Base-by-base conservation (phyloP, 2,329 filamentous ascomycete genomes). In the Penicillium frequentans region DNA sequence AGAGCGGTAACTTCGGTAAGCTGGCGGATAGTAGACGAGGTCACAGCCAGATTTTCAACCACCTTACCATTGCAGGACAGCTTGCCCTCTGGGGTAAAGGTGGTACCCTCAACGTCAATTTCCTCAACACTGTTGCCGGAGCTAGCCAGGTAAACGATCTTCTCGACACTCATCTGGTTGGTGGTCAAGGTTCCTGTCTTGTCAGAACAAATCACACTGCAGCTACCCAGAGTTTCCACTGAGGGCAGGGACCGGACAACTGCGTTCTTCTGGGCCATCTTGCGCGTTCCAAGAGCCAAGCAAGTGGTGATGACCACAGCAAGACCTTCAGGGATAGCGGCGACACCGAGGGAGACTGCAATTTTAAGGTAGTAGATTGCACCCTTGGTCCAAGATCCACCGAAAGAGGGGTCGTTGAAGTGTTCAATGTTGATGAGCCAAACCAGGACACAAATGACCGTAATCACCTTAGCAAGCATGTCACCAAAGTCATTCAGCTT, bases 291-390 rank as follows among this genome's bases (percentile, higher is more conserved):
- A 31, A 99, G 84, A 62, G 95, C 95, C 59, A 99, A 81, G 76
- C 95, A 99, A 29, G 95, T 98, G n/a, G 95, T 99, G 66, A 99
- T 99, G 64, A 99, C 96, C 52, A 98, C 95, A 31, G 95, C 95
- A 46, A 99, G 84, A 75, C 96, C 95, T 79, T 99, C 95, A 0
- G 95, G 95, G 70, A 99, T 99, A 64, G 96, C 95, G 47, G 95
- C 95, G 43, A 99, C 95, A 76, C 95, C 96, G 37, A 99, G 89
- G 49, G 95, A 99, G 43, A 99, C 96, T 43, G 95, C 95, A 72
- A 99, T 99, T 83, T 99, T 99, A 69, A 99, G 86, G 77, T 99
- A 99, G 83, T 99, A 99, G 70, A 99, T 98, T 58, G 95, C 95
- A 58, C 95, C 95, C 81, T 98, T 99, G 62, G 91, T 85, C 88